Evolutionary conservation across 345 rosid genomes (phyloP).

Genomic region (Physaria fendleri): DNA sequence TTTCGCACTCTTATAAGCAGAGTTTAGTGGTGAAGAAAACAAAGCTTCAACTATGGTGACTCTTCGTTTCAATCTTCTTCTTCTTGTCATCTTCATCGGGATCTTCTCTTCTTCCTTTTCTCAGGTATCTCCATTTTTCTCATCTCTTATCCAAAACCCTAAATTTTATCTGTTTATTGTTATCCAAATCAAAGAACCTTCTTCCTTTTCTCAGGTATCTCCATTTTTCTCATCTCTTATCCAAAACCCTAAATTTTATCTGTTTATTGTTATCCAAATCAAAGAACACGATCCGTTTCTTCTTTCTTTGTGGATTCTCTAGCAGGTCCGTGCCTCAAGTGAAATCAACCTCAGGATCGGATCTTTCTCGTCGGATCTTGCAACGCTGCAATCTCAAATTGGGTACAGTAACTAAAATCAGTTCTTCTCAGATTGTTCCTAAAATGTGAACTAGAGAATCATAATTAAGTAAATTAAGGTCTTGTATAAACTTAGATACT

Average conservation of each 20-base stretch:
- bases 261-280: neutral
- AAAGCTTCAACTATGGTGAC: conserved; percentile 16
- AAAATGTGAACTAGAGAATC: neutral
- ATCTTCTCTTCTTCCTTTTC: conserved; percentile 8
- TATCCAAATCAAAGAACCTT: neutral
- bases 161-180: neutral
- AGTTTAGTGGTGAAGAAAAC: neutral
- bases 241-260: neutral
- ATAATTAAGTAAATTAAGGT: neutral
- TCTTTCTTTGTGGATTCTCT: neutral
- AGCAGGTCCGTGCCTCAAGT: conserved; percentile 27
- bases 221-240: neutral
- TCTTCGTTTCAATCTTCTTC: conserved; percentile 19
- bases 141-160: conserved; percentile 3
- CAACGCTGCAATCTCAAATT: conserved; percentile 37
- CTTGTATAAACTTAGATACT: neutral
- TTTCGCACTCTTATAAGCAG: no score
- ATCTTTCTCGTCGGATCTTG: conserved; percentile 24
- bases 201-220: conserved; percentile 25
- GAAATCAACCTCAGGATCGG: conserved; percentile 16
- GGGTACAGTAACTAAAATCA: conserved; percentile 12
- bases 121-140: conserved; percentile 19
- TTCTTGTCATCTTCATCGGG: conserved; percentile 3
- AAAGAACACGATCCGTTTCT: neutral
- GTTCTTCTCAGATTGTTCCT: no score